phyloP scores from a whole-genome alignment of 164 flowering plant genomes.

The Chimonanthus salicifolius region DNA sequence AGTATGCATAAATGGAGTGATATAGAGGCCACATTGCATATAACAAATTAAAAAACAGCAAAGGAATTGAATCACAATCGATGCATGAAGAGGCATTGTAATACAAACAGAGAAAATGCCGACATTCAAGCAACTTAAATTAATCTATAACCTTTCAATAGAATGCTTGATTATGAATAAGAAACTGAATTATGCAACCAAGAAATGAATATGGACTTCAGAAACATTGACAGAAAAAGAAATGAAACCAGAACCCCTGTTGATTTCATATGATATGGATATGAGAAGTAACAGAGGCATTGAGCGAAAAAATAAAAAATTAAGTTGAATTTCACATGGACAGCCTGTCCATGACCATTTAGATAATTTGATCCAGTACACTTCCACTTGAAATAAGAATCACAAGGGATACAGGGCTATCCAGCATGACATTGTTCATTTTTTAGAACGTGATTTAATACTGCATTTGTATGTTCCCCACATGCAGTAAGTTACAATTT shows the following conservation, averaged over 20 bases:
- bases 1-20: not conserved
- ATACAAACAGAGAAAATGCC: not conserved
- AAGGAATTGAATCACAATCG: not conserved
- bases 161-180: not conserved
- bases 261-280: too few relatives aligned
- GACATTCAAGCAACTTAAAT: not conserved
- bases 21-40: not conserved
- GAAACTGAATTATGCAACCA: not conserved
- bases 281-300: too few relatives aligned
- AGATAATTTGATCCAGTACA: too few relatives aligned
- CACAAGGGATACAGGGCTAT: too few relatives aligned
- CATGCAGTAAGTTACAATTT: not conserved
- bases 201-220: not conserved
- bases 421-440: too few relatives aligned
- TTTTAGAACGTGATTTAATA: too few relatives aligned
- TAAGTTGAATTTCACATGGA: too few relatives aligned
- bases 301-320: too few relatives aligned
- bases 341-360: too few relatives aligned
- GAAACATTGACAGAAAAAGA: too few relatives aligned
- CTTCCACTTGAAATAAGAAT: too few relatives aligned
- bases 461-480: not conserved
- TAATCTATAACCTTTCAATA: not conserved
- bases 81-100: not conserved
- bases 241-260: too few relatives aligned
- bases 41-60: not conserved